Conservation (phyloP, 2,329 filamentous ascomycete species). For the Verticillium nonalfalfae region DNA sequence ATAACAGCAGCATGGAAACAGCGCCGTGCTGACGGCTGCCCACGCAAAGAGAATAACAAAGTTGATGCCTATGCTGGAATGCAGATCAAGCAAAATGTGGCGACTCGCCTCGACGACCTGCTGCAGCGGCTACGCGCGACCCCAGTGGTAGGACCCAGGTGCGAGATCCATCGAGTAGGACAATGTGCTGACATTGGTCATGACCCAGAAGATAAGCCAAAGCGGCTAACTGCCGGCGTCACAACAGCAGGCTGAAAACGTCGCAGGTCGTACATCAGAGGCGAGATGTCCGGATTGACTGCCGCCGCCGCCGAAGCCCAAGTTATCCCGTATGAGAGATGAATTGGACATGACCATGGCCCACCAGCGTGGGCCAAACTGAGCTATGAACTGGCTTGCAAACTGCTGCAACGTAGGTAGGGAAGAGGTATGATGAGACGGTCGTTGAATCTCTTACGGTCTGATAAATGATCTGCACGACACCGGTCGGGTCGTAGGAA, state of each 20-base stretch:
- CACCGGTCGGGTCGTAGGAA: slow-evolving; percentile 53
- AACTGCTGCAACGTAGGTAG: slow-evolving; percentile 43
- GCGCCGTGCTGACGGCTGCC: slow-evolving; percentile 41
- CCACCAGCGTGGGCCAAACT: slow-evolving; percentile 41
- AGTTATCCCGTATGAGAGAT: slow-evolving; percentile 20
- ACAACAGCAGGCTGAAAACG: slow-evolving; percentile 49
- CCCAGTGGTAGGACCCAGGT: slow-evolving; percentile 54
- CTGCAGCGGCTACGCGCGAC: slow-evolving; percentile 58
- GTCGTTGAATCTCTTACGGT: slow-evolving; percentile 51
- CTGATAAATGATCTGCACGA: slow-evolving; percentile 49
- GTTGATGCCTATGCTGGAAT: slow-evolving; percentile 51
- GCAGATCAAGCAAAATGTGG: slow-evolving; percentile 54
- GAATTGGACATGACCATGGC: slow-evolving; percentile 31
- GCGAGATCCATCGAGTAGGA: slow-evolving; percentile 56
- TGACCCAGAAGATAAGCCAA: slow-evolving; percentile 64
- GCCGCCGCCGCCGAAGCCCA: slow-evolving; percentile 19
- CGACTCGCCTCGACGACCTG: slow-evolving; percentile 53
- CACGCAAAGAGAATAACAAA: slow-evolving; percentile 56
- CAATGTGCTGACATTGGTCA: slow-evolving; percentile 54
- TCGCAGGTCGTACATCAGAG: slow-evolving; percentile 41
- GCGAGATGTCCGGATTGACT: slow-evolving; percentile 22
- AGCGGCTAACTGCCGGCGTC: slow-evolving; percentile 51
- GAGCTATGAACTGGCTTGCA: slow-evolving; percentile 34
- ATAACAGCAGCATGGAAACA: slow-evolving; percentile 45
- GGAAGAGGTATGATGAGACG: slow-evolving; percentile 42